These are phyloP conservation scores for Aureobasidium sp. DNA, from an alignment of 2,329 filamentous ascomycete species.

Conservation along the genomic window DNA sequence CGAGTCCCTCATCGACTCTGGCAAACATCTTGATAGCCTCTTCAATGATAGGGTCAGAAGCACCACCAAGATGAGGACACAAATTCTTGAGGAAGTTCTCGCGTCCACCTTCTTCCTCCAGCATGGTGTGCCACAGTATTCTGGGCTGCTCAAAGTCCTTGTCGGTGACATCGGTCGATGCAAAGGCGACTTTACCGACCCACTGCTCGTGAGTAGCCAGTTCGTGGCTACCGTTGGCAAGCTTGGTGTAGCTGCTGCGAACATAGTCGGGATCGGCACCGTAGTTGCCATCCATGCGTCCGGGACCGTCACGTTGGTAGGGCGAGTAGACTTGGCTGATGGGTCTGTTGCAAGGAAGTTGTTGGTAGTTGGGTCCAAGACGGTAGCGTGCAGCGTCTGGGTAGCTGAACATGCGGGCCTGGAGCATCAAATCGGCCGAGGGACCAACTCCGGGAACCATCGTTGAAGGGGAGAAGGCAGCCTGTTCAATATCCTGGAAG, in stretches of 20 bases:
- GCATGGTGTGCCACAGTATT: conserved; percentile 35
- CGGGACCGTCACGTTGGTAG: conserved; percentile 33
- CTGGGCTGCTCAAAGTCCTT: conserved; percentile 44
- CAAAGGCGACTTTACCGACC: conserved; percentile 18
- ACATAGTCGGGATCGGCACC: conserved; percentile 38
- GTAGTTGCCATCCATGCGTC: conserved; percentile 34
- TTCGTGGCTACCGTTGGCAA: conserved; percentile 13
- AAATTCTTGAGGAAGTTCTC: conserved; percentile 24
- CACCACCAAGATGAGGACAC: conserved; percentile 7
- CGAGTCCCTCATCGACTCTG: background rate
- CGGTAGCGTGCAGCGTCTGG: conserved; percentile 45
- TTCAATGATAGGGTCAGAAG: background rate
- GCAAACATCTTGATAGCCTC: conserved; percentile 4
- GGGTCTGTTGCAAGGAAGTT: conserved; percentile 21
- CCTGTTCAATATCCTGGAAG: conserved; percentile 61
- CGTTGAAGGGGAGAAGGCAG: conserved; percentile 55
- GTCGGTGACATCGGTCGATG: conserved; percentile 30
- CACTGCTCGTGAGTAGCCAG: conserved; percentile 16
- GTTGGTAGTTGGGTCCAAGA: conserved; percentile 42
- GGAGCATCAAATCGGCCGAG: conserved; percentile 54
- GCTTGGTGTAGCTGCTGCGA: conserved; percentile 20
- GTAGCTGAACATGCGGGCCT: conserved; percentile 55
- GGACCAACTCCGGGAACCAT: conserved; percentile 56
- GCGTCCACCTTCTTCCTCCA: conserved; percentile 21
- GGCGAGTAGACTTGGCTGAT: conserved; percentile 15